Conservation (phyloP, 495 filamentous ascomycete genomes). For the Penicillium paradoxum region DNA sequence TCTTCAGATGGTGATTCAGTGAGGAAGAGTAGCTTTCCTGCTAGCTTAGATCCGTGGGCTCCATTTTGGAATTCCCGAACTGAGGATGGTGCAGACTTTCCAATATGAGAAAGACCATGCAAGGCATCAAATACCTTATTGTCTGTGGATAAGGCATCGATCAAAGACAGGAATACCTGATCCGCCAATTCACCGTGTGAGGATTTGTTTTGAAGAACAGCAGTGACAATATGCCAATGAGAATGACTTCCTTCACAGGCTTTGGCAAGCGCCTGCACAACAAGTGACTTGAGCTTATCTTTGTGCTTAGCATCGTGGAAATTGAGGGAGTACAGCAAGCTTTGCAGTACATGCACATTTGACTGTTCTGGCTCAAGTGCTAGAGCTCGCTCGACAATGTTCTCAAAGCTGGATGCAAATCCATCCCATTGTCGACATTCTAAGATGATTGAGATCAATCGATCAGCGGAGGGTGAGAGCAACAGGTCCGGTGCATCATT, state of each 20-base stretch:
- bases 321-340: slow-evolving; percentile 35
- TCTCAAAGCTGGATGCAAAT: slow-evolving; percentile 37
- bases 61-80: slow-evolving; percentile 39
- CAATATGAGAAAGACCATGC: slow-evolving; percentile 38
- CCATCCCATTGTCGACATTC: slow-evolving; percentile 39
- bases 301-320: slow-evolving; percentile 36
- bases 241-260: slow-evolving; percentile 36
- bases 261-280: slow-evolving; percentile 33
- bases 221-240: slow-evolving; percentile 42
- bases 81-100: slow-evolving; percentile 30
- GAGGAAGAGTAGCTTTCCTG: slow-evolving; percentile 52
- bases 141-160: slow-evolving; percentile 35
- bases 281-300: slow-evolving; percentile 30
- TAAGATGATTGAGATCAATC: slow-evolving; percentile 38
- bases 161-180: slow-evolving; percentile 35
- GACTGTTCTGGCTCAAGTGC: slow-evolving; percentile 36
- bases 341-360: slow-evolving; percentile 37
- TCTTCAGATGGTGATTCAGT: slow-evolving; percentile 52
- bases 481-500: slow-evolving; percentile 47
- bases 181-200: slow-evolving; percentile 40
- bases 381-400: slow-evolving; percentile 34
- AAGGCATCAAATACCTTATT: slow-evolving; percentile 29
- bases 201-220: slow-evolving; percentile 42
- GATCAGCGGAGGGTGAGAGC: slow-evolving; percentile 50
- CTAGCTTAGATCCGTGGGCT: slow-evolving; percentile 46